Conservation (phyloP, 1,139 yeast species). For the Lodderomyces orthopsilosis region DNA sequence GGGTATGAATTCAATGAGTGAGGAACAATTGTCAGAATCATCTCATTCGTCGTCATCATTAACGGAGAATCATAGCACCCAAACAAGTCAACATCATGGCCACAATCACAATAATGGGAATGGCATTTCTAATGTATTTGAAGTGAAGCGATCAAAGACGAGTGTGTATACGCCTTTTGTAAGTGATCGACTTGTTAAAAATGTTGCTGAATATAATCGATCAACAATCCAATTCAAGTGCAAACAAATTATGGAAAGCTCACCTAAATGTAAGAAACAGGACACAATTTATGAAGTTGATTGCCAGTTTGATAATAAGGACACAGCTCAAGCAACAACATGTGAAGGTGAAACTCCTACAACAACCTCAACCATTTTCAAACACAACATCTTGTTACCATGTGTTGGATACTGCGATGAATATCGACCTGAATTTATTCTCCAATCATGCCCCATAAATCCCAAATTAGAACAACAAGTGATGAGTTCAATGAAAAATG, state of each 20-base stretch:
- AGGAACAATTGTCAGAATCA: constrained; percentile 7
- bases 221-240: constrained; percentile 27
- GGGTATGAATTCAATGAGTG: constrained; percentile 10
- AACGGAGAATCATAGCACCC: background rate
- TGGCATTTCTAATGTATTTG: constrained; percentile 14
- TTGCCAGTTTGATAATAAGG: background rate
- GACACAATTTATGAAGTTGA: constrained; percentile 6
- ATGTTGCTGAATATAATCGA: constrained; percentile 23
- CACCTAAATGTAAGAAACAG: constrained; percentile 5
- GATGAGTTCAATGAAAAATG: constrained; percentile 53
- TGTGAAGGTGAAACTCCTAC: constrained; percentile 4
- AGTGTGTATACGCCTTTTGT: constrained; percentile 25
- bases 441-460: constrained; percentile 50
- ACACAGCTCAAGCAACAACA: background rate
- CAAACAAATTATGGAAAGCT: constrained; percentile 25
- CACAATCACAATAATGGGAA: constrained; percentile 2
- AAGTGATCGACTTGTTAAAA: constrained; percentile 19
- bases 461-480: constrained; percentile 54
- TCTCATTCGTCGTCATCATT: constrained; percentile 3
- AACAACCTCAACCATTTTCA: constrained; percentile 13
- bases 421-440: constrained; percentile 49
- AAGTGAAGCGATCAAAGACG: constrained; percentile 27
- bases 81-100: background rate
- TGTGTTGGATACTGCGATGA: constrained; percentile 51
- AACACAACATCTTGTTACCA: constrained; percentile 31